A percentile compares a stretch with the other conserved stretches of the same genome.
Evolutionary conservation across 164 flowering plant genomes (phyloP).

Genomic region (Vitis rupestris): DNA sequence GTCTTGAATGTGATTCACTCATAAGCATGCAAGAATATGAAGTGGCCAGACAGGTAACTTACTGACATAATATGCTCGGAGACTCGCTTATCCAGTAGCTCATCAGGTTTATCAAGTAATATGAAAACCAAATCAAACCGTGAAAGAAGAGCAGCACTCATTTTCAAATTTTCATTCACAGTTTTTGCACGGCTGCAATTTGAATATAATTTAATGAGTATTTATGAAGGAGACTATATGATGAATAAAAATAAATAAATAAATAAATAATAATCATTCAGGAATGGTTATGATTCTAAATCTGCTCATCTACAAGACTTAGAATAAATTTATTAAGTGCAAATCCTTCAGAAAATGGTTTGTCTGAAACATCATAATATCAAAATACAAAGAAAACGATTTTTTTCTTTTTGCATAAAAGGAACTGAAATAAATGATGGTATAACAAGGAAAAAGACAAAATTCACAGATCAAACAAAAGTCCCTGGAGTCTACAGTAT

Average conservation of each 20-base stretch:
- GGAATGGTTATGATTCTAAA: background rate
- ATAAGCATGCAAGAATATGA: background rate
- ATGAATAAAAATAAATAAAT: background rate
- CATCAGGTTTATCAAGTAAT: constrained; percentile 92
- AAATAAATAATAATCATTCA: background rate
- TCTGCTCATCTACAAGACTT: background rate
- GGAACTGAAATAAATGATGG: background rate
- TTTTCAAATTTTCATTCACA: constrained; percentile 95
- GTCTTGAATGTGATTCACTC: background rate
- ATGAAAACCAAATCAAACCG: constrained; percentile 98
- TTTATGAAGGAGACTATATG: background rate
- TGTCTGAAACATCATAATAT: background rate
- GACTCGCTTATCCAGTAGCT: constrained; percentile 77
- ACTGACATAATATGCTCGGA: constrained; percentile 98
- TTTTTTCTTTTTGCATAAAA: background rate
- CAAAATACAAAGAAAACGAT: background rate
- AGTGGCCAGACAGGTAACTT: constrained; percentile 36
- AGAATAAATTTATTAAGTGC: background rate
- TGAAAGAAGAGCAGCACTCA: constrained; percentile 94
- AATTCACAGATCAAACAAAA: background rate
- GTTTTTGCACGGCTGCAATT: constrained; percentile 97
- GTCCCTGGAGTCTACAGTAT: background rate
- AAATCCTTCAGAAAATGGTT: background rate
- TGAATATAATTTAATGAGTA: background rate
- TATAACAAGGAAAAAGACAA: background rate